phyloP scores from a whole-genome alignment of 164 flowering plant genomes.

The Akebia trifoliata region DNA sequence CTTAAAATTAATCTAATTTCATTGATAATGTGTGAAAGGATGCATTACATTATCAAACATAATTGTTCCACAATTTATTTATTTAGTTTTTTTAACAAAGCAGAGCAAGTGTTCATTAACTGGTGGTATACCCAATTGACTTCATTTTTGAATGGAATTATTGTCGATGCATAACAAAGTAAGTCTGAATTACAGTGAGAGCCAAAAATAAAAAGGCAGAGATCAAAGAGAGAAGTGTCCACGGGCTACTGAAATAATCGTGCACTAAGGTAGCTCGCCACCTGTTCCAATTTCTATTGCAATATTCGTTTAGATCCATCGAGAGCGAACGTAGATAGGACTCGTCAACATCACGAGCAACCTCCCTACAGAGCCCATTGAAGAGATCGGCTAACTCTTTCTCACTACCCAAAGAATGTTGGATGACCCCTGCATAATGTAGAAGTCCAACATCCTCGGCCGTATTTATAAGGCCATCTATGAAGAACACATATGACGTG shows the following conservation, averaged over 20 bases:
- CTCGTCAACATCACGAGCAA: not conserved
- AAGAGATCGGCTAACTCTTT: conserved; percentile 9
- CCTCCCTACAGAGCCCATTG: conserved; percentile 11
- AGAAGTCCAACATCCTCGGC: conserved; percentile 8
- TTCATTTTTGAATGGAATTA: too few relatives aligned
- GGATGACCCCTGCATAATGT: conserved; percentile 4
- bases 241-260: conserved; percentile 6
- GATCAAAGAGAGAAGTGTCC: conserved; percentile 3
- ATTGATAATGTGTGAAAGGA: too few relatives aligned
- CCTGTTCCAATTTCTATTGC: not conserved
- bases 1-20: too few relatives aligned
- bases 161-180: not conserved
- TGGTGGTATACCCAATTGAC: too few relatives aligned
- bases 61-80: too few relatives aligned
- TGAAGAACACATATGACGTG: conserved; percentile 4
- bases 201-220: not conserved
- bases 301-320: not conserved
- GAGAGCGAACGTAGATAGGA: not conserved
- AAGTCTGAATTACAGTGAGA: not conserved
- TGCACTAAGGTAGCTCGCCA: conserved; percentile 2
- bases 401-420: conserved; percentile 10
- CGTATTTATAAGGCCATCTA: conserved; percentile 6
- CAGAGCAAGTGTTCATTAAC: too few relatives aligned
- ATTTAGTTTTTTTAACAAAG: too few relatives aligned
- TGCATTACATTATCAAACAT: too few relatives aligned